These are phyloP conservation scores for Pichia insulana DNA, from an alignment of 805 yeast species.

Conservation along the genomic window DNA sequence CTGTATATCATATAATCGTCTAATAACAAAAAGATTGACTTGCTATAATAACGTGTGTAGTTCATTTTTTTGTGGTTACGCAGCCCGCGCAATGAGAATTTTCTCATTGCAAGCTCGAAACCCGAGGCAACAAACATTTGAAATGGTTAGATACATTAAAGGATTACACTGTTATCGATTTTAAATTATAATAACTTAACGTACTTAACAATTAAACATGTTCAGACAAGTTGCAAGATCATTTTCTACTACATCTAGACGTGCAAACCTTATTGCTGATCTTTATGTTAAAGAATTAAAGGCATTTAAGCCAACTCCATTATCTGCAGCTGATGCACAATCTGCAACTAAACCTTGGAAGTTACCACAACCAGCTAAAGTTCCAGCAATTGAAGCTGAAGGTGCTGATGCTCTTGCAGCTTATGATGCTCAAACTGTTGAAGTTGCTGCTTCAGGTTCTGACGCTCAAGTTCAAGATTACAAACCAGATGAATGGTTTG, in stretches of 20 bases:
- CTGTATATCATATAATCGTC: not conserved
- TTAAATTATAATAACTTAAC: too few species aligned
- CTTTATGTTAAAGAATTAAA: constrained; percentile 81
- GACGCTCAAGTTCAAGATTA: constrained; percentile 38
- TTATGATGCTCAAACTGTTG: constrained; percentile 67
- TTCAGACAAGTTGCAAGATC: constrained; percentile 22
- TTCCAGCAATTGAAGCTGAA: constrained; percentile 64
- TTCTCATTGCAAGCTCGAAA: not conserved
- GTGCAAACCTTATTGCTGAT: constrained; percentile 61
- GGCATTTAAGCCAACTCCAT: constrained; percentile 77
- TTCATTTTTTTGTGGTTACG: constrained; percentile 7
- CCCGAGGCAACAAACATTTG: too few species aligned
- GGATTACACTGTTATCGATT: too few species aligned
- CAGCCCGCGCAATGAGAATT: constrained; percentile 1
- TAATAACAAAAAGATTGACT: not conserved
- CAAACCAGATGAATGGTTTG: constrained; percentile 68
- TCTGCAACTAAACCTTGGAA: constrained; percentile 76
- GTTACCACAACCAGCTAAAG: constrained; percentile 68
- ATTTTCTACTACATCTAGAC: constrained; percentile 21
- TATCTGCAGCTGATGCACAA: constrained; percentile 66
- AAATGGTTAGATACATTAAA: too few species aligned
- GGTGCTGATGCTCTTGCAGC: constrained; percentile 56
- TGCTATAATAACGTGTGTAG: not conserved
- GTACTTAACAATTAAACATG: constrained; percentile 11
- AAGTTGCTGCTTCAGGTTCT: constrained; percentile 47